These are phyloP conservation scores for Cyclotella kingstonii DNA, from an alignment of 108 stramenopile genomes.

Conservation along the genomic window DNA sequence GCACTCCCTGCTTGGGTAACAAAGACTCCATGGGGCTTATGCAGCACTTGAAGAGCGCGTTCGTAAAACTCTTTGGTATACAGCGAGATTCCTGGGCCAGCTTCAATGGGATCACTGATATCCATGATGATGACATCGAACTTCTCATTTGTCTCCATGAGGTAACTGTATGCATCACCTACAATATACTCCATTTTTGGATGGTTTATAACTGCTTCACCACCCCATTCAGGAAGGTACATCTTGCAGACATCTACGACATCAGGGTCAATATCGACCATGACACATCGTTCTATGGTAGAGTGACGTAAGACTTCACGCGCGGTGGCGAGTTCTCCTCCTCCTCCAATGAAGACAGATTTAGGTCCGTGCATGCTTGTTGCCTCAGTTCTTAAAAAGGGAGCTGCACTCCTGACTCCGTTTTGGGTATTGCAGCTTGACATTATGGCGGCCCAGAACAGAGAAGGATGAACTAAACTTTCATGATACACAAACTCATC, in stretches of 20 bases:
- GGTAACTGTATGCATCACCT: constrained; percentile 69
- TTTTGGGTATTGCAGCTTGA: constrained; percentile 12
- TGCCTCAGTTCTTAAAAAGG: no score
- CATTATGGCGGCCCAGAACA: constrained; percentile 52
- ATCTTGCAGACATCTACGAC: constrained; percentile 76
- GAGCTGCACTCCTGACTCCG: no score
- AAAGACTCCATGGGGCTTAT: constrained; percentile 60
- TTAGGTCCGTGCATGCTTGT: constrained; percentile 62
- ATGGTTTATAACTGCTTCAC: constrained; percentile 57
- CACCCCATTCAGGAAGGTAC: constrained; percentile 84
- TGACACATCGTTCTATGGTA: constrained; percentile 78
- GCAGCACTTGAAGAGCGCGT: constrained; percentile 50
- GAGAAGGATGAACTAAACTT: constrained; percentile 74
- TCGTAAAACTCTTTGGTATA: constrained; percentile 92
- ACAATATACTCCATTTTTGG: constrained; percentile 67
- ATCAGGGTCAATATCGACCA: constrained; percentile 85
- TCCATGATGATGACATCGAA: constrained; percentile 89
- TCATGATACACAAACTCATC: constrained; percentile 93
- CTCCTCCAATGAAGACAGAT: constrained; percentile 84
- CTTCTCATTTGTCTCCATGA: constrained; percentile 48
- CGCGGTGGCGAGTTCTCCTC: constrained; percentile 87
- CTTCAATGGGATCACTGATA: constrained; percentile 89
- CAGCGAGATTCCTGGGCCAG: constrained; percentile 87
- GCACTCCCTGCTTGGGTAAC: constrained; percentile 84
- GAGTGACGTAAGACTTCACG: constrained; percentile 77